These are phyloP conservation scores for Kwoniella sp. DNA, from an alignment of 768 basidiomycete species.

Conservation along the genomic window DNA sequence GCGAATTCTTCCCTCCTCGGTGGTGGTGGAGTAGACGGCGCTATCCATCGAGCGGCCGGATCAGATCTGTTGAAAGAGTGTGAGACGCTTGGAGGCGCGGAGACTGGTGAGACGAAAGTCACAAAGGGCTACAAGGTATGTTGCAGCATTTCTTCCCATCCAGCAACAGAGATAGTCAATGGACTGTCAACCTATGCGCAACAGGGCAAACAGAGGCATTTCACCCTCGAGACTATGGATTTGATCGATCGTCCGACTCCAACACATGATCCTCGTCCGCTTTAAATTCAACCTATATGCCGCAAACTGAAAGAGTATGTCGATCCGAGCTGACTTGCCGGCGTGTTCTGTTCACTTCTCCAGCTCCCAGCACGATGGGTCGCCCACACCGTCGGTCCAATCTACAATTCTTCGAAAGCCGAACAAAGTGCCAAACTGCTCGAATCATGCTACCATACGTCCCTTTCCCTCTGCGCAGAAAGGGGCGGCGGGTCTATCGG, in stretches of 20 bases:
- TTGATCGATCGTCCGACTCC: too few relatives aligned
- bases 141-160: too few relatives aligned
- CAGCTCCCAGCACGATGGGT: conserved; percentile 53
- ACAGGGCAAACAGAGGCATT: too few relatives aligned
- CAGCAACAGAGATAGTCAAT: too few relatives aligned
- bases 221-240: too few relatives aligned
- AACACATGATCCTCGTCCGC: too few relatives aligned
- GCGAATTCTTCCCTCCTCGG: conserved; percentile 55
- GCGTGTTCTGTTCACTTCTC: not conserved
- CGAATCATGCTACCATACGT: conserved; percentile 51
- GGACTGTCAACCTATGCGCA: too few relatives aligned
- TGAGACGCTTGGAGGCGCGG: conserved; percentile 51
- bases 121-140: conserved; percentile 54
- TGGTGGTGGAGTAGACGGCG: conserved; percentile 58
- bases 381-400: conserved; percentile 57
- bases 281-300: too few relatives aligned
- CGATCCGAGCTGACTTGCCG: too few relatives aligned
- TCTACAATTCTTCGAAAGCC: conserved; percentile 42
- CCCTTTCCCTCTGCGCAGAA: conserved; percentile 39
- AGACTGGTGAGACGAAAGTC: conserved; percentile 57
- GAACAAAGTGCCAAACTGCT: conserved; percentile 37
- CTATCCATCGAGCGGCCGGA: conserved; percentile 57
- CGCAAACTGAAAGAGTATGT: too few relatives aligned
- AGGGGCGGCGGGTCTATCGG: conserved; percentile 50
- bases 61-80: conserved; percentile 52